phyloP scores from a whole-genome alignment of 2,329 filamentous ascomycete genomes.

The Alternaria brassicicola region DNA sequence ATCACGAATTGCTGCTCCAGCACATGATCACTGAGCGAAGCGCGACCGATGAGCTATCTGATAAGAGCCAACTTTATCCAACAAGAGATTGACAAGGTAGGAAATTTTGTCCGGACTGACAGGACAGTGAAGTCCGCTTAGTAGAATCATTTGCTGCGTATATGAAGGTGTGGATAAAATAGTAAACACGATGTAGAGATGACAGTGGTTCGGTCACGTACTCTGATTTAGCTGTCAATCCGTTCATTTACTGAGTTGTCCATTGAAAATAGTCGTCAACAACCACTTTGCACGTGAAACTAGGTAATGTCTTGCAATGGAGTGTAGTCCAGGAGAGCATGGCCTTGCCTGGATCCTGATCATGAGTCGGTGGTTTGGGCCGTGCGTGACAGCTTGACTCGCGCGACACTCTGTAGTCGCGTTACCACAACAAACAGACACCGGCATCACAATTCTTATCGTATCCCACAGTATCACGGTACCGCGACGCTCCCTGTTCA shows the following conservation, averaged over 20 bases:
- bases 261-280: background rate
- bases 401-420: constrained; percentile 5
- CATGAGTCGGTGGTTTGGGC: background rate
- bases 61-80: background rate
- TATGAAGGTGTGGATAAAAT: too few relatives aligned
- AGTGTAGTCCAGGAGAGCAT: too few relatives aligned
- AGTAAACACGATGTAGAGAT: background rate
- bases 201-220: background rate
- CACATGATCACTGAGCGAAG: background rate
- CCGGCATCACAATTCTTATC: constrained; percentile 28
- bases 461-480: constrained; percentile 5
- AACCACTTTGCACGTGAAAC: background rate
- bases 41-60: background rate
- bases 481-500: background rate
- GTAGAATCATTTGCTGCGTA: background rate
- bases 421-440: constrained; percentile 33
- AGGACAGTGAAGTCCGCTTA: background rate
- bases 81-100: background rate
- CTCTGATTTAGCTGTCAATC: background rate
- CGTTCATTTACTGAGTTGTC: background rate
- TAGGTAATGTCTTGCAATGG: background rate
- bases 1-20: constrained; percentile 1
- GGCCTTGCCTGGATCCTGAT: background rate
- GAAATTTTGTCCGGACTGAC: background rate
- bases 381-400: constrained; percentile 14